Percentiles rank a stretch among this genome's conserved stretches.
Conservation (phyloP, 768 basidiomycete species). For the Macrolepiota dolichaula region DNA sequence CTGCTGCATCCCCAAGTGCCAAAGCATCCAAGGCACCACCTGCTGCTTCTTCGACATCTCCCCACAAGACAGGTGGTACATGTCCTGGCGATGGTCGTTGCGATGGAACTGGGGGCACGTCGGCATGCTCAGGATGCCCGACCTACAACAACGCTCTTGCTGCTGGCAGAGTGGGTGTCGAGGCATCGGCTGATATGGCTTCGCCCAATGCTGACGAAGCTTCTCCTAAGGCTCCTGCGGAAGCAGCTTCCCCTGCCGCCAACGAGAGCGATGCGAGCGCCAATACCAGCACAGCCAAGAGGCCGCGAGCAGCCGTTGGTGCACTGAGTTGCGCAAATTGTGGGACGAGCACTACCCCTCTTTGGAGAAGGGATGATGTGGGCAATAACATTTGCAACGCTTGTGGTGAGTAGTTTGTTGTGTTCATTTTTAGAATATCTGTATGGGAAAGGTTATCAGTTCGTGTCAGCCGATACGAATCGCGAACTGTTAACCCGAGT, state of each 20-base stretch:
- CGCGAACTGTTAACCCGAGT: not conserved
- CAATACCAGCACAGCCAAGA: constrained; percentile 26
- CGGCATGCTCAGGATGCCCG: constrained; percentile 92
- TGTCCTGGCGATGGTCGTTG: constrained; percentile 98
- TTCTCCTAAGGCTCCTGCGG: constrained; percentile 12
- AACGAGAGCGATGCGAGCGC: constrained; percentile 32
- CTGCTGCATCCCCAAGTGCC: constrained; percentile 12
- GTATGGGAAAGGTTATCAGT: no score
- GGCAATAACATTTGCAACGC: constrained; percentile 96
- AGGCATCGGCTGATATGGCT: constrained; percentile 14
- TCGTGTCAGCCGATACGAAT: no score
- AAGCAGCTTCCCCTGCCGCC: constrained; percentile 19
- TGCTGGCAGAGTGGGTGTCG: constrained; percentile 34
- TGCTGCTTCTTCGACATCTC: constrained; percentile 16
- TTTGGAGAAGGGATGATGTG: constrained; percentile 87
- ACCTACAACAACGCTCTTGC: constrained; percentile 86
- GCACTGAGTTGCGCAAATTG: constrained; percentile 86
- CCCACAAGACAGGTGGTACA: constrained; percentile 49
- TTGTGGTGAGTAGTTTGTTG: constrained; percentile 67
- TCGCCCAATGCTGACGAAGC: constrained; percentile 12
- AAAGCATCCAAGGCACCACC: not conserved
- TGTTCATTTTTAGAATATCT: constrained; percentile 10
- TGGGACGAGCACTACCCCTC: constrained; percentile 83
- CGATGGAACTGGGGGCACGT: constrained; percentile 94
- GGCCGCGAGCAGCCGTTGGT: constrained; percentile 48